Conservation (phyloP, 345 rosid genomes). For the Erodium maritimum region DNA sequence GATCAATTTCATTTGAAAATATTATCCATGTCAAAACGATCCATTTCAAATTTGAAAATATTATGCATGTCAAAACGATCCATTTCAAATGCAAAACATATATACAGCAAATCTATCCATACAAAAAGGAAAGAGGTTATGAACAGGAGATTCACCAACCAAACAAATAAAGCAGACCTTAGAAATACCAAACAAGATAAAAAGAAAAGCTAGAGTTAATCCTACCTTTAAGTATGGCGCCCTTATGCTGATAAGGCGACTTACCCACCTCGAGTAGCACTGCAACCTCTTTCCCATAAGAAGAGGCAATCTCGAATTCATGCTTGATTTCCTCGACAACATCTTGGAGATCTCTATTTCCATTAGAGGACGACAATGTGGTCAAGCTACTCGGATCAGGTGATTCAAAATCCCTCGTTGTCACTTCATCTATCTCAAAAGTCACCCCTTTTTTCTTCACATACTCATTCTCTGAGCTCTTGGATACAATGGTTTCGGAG, state of each 20-base stretch:
- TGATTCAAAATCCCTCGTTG: conserved; percentile 38
- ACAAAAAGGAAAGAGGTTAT: too few relatives aligned
- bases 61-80: too few relatives aligned
- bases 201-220: background rate
- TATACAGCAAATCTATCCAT: too few relatives aligned
- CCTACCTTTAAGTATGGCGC: conserved; percentile 53
- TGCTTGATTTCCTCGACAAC: conserved; percentile 75
- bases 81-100: too few relatives aligned
- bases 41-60: too few relatives aligned
- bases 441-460: conserved; percentile 55
- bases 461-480: conserved; percentile 37
- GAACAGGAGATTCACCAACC: background rate
- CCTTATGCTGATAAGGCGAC: conserved; percentile 67
- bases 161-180: background rate
- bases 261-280: conserved; percentile 78
- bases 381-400: conserved; percentile 55
- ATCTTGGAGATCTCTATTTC: conserved; percentile 71
- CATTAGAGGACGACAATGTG: conserved; percentile 52
- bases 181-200: background rate
- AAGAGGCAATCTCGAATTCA: conserved; percentile 72
- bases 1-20: too few relatives aligned
- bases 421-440: conserved; percentile 63
- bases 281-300: conserved; percentile 82
- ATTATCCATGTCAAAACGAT: too few relatives aligned
- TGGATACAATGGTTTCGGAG: conserved; percentile 32